These are phyloP conservation scores for Patellaria atrata DNA, from an alignment of 495 filamentous ascomycete species.

Conservation along the genomic window DNA sequence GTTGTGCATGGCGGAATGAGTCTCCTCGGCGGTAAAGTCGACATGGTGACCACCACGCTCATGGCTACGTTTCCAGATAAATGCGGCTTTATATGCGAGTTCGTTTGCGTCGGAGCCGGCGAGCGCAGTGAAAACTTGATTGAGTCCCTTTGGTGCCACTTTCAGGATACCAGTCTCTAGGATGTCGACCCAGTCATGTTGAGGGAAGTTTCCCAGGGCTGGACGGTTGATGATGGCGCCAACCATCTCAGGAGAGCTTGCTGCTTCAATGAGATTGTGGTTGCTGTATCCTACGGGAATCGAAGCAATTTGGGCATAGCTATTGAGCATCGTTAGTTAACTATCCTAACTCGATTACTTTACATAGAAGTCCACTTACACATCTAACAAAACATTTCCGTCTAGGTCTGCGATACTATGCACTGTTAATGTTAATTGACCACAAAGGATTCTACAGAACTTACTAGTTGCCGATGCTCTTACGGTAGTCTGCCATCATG, in stretches of 20 bases:
- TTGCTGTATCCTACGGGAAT: slow-evolving; percentile 98
- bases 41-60: slow-evolving; percentile 71
- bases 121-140: slow-evolving; percentile 96
- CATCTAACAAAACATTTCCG: slow-evolving; percentile 50
- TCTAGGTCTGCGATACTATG: slow-evolving; percentile 76
- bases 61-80: slow-evolving; percentile 88
- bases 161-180: slow-evolving; percentile 77
- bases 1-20: slow-evolving; percentile 71
- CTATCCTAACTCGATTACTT: not conserved
- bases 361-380: slow-evolving; percentile 18
- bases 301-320: slow-evolving; percentile 90
- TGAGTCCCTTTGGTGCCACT: slow-evolving; percentile 77
- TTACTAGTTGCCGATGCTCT: slow-evolving; percentile 49
- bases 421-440: slow-evolving; percentile 20
- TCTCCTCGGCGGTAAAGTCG: slow-evolving; percentile 75
- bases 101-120: slow-evolving; percentile 96
- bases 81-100: slow-evolving; percentile 97
- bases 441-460: slow-evolving; percentile 3
- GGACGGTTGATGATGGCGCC: slow-evolving; percentile 82
- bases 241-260: slow-evolving; percentile 64
- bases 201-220: slow-evolving; percentile 91
- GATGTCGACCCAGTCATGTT: slow-evolving; percentile 72
- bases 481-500: slow-evolving; percentile 73
- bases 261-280: slow-evolving; percentile 56
- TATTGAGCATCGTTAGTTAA: slow-evolving; percentile 22